Conservation (phyloP, 2,329 filamentous ascomycete genomes). For the Hypoxylon sp. region DNA sequence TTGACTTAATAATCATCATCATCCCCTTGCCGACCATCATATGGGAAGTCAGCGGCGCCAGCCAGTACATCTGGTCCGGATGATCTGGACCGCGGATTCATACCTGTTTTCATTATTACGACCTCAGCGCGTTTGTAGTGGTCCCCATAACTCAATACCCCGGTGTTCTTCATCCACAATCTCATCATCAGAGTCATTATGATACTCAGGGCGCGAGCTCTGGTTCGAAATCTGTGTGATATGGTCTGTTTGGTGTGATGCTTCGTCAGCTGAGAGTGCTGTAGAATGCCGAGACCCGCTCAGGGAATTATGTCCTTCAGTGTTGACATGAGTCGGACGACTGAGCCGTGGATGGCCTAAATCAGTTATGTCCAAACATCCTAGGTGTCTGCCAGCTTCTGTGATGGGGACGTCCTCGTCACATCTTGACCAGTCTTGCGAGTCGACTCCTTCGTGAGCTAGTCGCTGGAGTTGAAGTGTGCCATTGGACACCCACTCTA, state of each 20-base stretch:
- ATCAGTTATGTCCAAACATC: background rate
- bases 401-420: slow-evolving; percentile 2
- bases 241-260: background rate
- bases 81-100: too few species aligned
- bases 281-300: background rate
- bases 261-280: background rate
- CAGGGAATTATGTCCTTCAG: too few species aligned
- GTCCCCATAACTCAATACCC: background rate
- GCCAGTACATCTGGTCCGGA: too few species aligned
- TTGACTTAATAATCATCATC: too few species aligned
- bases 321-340: too few species aligned
- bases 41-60: too few species aligned
- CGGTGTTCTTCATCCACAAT: background rate
- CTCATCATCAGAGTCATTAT: background rate
- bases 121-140: background rate
- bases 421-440: background rate
- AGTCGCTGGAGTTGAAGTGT: slow-evolving; percentile 20
- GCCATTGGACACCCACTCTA: slow-evolving; percentile 13
- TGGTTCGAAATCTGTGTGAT: background rate
- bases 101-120: too few species aligned
- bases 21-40: too few species aligned
- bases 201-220: background rate
- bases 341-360: background rate
- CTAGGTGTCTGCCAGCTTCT: background rate
- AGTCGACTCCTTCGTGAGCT: slow-evolving; percentile 1